Conservation (phyloP, 169 alveolate species). For the Fabrea salina region DNA sequence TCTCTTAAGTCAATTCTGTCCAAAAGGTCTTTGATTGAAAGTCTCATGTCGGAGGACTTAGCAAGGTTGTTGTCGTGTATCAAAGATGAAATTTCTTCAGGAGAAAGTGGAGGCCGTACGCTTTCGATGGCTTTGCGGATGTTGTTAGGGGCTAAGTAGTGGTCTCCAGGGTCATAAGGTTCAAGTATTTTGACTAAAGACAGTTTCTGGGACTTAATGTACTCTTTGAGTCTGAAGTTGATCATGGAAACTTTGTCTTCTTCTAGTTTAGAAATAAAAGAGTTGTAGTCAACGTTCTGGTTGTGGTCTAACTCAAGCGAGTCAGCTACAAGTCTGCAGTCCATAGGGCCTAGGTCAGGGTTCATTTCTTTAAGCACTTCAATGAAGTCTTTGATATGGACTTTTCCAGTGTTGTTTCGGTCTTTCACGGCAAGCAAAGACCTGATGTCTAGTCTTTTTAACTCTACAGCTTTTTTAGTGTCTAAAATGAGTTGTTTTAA, state of each 20-base stretch:
- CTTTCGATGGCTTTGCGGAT: not conserved
- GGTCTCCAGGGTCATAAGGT: not conserved
- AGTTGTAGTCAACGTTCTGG: not conserved
- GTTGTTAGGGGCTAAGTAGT: not conserved
- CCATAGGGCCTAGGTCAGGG: conserved; percentile 3
- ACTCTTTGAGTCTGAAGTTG: not conserved
- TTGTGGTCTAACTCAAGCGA: not conserved
- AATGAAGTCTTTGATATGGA: not conserved
- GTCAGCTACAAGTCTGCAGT: not conserved
- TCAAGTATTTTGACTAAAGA: conserved; percentile 10
- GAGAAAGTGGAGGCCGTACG: not conserved
- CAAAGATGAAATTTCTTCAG: conserved; percentile 5
- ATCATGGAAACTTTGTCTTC: not conserved
- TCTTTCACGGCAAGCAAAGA: not conserved
- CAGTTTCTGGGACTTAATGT: not conserved
- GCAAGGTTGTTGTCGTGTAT: conserved; percentile 20
- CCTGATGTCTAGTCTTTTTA: not conserved
- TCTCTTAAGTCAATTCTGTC: conserved; percentile 17
- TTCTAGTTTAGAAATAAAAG: conserved; percentile 8
- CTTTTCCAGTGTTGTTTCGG: not conserved
- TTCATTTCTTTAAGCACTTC: not conserved
- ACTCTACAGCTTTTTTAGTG: not conserved
- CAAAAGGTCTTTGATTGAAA: conserved; percentile 2
- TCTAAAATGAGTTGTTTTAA: not conserved
- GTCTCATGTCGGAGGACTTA: not conserved